Conservation (phyloP, 306 rosid genomes). For the Lathyrus tuberosus region DNA sequence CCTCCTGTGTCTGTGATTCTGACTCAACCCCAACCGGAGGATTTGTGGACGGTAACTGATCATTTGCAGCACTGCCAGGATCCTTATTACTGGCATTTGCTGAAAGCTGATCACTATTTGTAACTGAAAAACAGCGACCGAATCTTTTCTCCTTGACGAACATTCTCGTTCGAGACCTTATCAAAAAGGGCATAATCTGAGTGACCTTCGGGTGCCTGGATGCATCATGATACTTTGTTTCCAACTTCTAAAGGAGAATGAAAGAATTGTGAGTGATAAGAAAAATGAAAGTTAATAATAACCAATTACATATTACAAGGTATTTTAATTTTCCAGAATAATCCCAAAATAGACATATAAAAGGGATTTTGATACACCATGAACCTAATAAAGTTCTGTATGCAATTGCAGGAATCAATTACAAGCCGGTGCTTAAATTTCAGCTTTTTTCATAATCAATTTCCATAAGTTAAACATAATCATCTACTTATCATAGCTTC, state of each 20-base stretch:
- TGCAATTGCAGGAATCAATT: constrained; percentile 1
- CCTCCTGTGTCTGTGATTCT: constrained; percentile 49
- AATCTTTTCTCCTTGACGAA: constrained; percentile 48
- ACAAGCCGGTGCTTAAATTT: constrained; percentile 14
- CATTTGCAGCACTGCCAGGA: constrained; percentile 45
- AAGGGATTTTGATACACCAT: constrained; percentile 7
- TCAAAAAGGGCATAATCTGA: constrained; percentile 27
- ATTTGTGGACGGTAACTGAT: constrained; percentile 37
- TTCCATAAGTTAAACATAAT: not conserved
- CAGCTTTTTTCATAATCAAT: constrained; percentile 5
- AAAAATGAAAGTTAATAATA: constrained; percentile 30
- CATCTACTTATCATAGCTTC: not conserved
- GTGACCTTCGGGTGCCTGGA: constrained; percentile 30
- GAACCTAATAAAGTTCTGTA: not conserved
- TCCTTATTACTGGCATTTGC: constrained; percentile 55
- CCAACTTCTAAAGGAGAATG: constrained; percentile 56
- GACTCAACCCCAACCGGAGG: constrained; percentile 46
- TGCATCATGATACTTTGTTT: constrained; percentile 57
- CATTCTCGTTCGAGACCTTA: constrained; percentile 47
- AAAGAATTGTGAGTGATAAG: constrained; percentile 38
- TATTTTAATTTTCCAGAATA: constrained; percentile 23
- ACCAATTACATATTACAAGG: not conserved
- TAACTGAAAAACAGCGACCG: constrained; percentile 53
- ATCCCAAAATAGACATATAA: constrained; percentile 5
- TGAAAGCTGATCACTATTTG: constrained; percentile 67